phyloP scores from a whole-genome alignment of 768 basidiomycete genomes.

The Gymnopilus dilepis region DNA sequence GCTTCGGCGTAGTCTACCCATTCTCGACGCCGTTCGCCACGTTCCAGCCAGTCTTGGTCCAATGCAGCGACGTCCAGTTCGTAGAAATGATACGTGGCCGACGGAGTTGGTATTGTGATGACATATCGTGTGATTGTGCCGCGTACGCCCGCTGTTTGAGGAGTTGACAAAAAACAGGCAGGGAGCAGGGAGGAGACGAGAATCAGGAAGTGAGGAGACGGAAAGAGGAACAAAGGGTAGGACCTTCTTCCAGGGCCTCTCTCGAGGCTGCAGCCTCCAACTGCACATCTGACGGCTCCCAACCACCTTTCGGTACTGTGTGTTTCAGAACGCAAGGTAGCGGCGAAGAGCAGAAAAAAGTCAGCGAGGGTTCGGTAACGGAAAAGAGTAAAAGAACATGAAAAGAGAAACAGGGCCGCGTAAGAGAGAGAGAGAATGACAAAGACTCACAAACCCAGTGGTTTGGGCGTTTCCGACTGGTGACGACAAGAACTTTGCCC shows the following conservation, averaged over 20 bases:
- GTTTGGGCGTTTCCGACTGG: conserved; percentile 81
- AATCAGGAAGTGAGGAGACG: conserved; percentile 77
- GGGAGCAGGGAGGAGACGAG: conserved; percentile 42
- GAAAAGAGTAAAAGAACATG: conserved; percentile 11
- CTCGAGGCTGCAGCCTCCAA: conserved; percentile 88
- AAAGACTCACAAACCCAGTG: conserved; percentile 85
- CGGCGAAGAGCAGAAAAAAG: conserved; percentile 12
- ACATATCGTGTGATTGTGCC: conserved; percentile 87
- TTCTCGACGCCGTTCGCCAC: conserved; percentile 78
- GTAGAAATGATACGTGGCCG: conserved; percentile 89
- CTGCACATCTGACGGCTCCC: conserved; percentile 80
- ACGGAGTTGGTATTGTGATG: conserved; percentile 77
- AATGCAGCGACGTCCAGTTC: conserved; percentile 82
- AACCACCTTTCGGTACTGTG: conserved; percentile 91
- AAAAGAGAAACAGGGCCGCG: conserved; percentile 3
- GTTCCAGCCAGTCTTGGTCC: conserved; percentile 83
- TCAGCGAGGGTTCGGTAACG: conserved; percentile 6
- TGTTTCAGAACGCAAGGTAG: conserved; percentile 18
- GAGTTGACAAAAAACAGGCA: conserved; percentile 29
- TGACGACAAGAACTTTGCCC: conserved; percentile 82
- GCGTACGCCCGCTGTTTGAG: conserved; percentile 79
- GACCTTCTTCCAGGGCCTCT: conserved; percentile 97
- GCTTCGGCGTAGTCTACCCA: conserved; percentile 92
- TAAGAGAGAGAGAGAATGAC: conserved; percentile 12
- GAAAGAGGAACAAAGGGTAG: conserved; percentile 79